These are phyloP conservation scores for Rhodotorula sp. DNA, from an alignment of 1,284 basidiomycete species.

Conservation along the genomic window DNA sequence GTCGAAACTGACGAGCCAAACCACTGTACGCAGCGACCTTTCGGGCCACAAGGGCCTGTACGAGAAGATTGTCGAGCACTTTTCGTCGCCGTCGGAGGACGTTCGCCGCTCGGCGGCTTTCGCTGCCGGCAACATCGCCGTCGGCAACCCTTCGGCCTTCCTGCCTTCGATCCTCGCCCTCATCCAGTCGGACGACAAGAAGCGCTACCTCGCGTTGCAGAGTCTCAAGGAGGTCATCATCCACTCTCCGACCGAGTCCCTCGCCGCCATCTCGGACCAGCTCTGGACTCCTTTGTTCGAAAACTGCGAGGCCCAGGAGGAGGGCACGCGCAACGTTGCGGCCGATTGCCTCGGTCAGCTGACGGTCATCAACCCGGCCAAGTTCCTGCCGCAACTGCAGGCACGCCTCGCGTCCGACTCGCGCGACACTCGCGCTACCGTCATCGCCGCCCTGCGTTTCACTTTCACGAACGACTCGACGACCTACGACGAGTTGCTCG, in stretches of 20 bases:
- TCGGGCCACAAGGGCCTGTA: constrained; percentile 73
- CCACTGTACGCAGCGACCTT: constrained; percentile 65
- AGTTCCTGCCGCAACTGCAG: constrained; percentile 88
- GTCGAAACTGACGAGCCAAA: neutral
- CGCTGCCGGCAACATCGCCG: constrained; percentile 90
- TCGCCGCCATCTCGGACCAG: constrained; percentile 78
- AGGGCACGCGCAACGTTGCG: constrained; percentile 88
- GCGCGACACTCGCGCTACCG: constrained; percentile 73
- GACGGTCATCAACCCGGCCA: constrained; percentile 81
- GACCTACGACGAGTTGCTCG: constrained; percentile 83
- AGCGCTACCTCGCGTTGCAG: constrained; percentile 79
- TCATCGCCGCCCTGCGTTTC: constrained; percentile 86
- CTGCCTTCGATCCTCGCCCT: constrained; percentile 80
- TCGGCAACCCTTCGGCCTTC: constrained; percentile 82
- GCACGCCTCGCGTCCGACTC: constrained; percentile 64
- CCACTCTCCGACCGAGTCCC: constrained; percentile 76
- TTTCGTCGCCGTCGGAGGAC: constrained; percentile 75
- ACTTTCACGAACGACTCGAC: constrained; percentile 85
- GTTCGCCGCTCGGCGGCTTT: constrained; percentile 84
- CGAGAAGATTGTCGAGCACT: constrained; percentile 67
- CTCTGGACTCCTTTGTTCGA: constrained; percentile 90
- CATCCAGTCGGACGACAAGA: constrained; percentile 69
- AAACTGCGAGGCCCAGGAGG: constrained; percentile 67
- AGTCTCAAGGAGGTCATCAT: constrained; percentile 95
- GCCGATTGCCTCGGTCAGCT: constrained; percentile 96